Evolutionary conservation across 768 basidiomycete genomes (phyloP).

Genomic region (Rhizopogon vulgaris): DNA sequence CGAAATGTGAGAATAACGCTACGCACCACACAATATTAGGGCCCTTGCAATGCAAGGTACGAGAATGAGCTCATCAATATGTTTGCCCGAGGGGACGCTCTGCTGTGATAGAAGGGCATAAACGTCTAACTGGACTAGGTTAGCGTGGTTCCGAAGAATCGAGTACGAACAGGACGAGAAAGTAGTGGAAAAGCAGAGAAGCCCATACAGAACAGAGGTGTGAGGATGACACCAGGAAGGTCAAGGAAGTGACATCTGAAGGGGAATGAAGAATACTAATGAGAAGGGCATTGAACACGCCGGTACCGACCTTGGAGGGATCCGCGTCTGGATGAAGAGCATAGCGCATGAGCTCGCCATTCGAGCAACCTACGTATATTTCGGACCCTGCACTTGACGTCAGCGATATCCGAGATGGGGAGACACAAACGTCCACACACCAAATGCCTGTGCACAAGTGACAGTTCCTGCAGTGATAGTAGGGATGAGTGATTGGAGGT

Average conservation of each 20-base stretch:
- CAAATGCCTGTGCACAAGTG: constrained; percentile 51
- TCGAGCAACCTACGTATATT: constrained; percentile 80
- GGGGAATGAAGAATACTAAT: neutral
- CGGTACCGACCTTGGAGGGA: constrained; percentile 36
- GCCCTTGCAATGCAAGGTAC: constrained; percentile 70
- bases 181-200: neutral
- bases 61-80: constrained; percentile 77
- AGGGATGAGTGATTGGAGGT: constrained; percentile 43
- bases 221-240: neutral
- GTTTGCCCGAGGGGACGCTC: constrained; percentile 57
- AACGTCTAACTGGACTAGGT: constrained; percentile 40
- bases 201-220: neutral
- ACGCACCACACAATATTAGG: constrained; percentile 68
- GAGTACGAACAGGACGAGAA: neutral
- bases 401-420: neutral
- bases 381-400: constrained; percentile 55
- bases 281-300: neutral
- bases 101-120: constrained; percentile 68
- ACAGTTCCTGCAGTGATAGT: constrained; percentile 22
- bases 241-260: neutral
- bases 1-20: constrained; percentile 11
- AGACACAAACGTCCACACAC: constrained; percentile 25
- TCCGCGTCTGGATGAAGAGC: constrained; percentile 53
- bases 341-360: constrained; percentile 80
- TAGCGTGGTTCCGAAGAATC: neutral